phyloP scores from a whole-genome alignment of 352 stramenopile species.

The Phytophthora palmivora region DNA sequence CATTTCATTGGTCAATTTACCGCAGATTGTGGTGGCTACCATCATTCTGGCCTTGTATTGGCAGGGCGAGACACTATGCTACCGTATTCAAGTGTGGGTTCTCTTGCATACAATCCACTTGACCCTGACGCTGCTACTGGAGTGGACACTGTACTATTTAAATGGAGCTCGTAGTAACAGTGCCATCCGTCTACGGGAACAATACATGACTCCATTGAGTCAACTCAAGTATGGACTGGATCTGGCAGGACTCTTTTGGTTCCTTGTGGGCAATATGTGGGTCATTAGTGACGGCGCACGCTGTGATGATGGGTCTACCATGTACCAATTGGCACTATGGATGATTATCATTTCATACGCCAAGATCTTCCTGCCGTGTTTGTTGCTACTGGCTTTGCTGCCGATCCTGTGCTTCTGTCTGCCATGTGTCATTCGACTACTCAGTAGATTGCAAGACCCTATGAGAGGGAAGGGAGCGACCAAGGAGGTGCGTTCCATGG shows the following conservation, averaged over 20 bases:
- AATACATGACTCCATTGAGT: conserved; percentile 73
- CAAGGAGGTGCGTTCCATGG: conserved; percentile 54
- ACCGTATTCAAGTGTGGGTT: conserved; percentile 87
- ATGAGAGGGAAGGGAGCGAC: conserved; percentile 88
- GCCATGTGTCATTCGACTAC: conserved; percentile 91
- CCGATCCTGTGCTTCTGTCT: conserved; percentile 95
- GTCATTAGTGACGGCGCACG: conserved; percentile 85
- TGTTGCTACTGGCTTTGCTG: conserved; percentile 89
- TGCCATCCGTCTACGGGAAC: conserved; percentile 65
- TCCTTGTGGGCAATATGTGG: conserved; percentile 91
- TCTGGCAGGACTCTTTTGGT: conserved; percentile 84
- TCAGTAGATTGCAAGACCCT: conserved; percentile 90
- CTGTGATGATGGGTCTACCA: conserved; percentile 76
- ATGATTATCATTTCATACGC: conserved; percentile 94
- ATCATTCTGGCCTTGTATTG: conserved; percentile 76
- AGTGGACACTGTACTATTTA: conserved; percentile 83
- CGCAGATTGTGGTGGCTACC: conserved; percentile 68
- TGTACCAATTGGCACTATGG: conserved; percentile 89
- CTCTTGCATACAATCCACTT: conserved; percentile 80
- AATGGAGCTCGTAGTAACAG: conserved; percentile 62
- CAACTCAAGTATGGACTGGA: conserved; percentile 87
- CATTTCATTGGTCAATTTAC: conserved; percentile 78
- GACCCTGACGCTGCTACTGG: conserved; percentile 67
- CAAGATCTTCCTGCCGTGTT: conserved; percentile 94
- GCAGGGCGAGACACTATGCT: conserved; percentile 75